Evolutionary conservation across 2,329 filamentous ascomycete species (phyloP).

Genomic region (Graphiopsis chlorocephala): DNA sequence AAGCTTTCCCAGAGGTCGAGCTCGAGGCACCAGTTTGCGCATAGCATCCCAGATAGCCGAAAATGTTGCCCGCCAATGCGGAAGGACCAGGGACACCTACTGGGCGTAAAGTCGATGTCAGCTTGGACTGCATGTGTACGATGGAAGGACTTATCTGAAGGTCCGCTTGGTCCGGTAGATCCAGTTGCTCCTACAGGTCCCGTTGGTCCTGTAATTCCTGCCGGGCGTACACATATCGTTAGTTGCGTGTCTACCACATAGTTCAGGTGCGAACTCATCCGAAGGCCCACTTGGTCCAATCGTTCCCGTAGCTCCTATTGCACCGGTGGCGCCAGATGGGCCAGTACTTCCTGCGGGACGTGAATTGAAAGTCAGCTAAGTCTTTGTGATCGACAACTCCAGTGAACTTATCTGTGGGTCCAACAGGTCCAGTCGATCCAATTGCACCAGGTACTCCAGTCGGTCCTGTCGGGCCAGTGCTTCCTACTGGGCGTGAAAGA

Average conservation of each 20-base stretch:
- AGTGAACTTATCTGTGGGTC: neutral
- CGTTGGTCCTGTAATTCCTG: neutral
- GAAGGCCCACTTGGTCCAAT: neutral
- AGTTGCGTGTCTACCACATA: neutral
- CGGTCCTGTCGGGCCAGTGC: neutral
- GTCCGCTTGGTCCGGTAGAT: neutral
- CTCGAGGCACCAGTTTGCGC: constrained; percentile 26
- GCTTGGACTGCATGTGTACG: neutral
- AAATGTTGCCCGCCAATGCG: constrained; percentile 18
- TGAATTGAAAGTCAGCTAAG: neutral
- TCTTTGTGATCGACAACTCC: neutral
- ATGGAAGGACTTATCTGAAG: neutral
- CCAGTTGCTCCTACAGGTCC: neutral
- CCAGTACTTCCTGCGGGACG: neutral
- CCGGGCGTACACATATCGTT: neutral
- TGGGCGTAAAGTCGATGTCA: neutral
- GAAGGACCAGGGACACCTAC: constrained; percentile 13
- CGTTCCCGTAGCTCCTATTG: neutral
- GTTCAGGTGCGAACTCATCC: neutral
- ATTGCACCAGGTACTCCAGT: neutral
- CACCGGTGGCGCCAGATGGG: neutral
- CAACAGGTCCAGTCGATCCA: neutral
- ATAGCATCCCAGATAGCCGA: constrained; percentile 32
- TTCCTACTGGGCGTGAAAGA: neutral
- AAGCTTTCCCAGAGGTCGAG: constrained; percentile 25